Evolutionary conservation across 805 yeast species (phyloP).

Genomic region (Metschnikowia continentalis): DNA sequence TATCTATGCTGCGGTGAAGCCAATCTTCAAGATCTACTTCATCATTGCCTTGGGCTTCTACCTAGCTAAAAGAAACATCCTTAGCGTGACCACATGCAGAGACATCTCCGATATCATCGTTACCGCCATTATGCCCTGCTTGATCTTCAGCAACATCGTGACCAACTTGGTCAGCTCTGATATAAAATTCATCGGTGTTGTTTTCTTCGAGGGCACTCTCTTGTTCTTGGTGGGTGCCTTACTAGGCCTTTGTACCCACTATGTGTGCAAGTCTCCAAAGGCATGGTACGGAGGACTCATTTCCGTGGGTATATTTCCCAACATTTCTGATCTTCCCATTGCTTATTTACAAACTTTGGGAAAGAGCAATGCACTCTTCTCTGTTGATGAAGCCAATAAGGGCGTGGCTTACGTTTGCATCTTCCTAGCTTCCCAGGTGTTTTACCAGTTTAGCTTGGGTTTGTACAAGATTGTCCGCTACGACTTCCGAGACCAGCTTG

Average conservation of each 20-base stretch:
- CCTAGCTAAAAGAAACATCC: slow-evolving; percentile 58
- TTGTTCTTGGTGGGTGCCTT: slow-evolving; percentile 49
- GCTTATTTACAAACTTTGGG: slow-evolving; percentile 77
- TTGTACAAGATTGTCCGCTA: slow-evolving; percentile 62
- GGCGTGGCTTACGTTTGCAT: slow-evolving; percentile 86
- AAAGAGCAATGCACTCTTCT: slow-evolving; percentile 52
- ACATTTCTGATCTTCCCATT: slow-evolving; percentile 78
- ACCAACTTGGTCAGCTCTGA: slow-evolving; percentile 61
- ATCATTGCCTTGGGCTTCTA: slow-evolving; percentile 64
- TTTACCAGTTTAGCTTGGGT: slow-evolving; percentile 73
- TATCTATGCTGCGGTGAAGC: slow-evolving; percentile 76
- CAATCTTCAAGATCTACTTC: slow-evolving; percentile 77
- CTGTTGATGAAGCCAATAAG: slow-evolving; percentile 54
- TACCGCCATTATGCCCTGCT: slow-evolving; percentile 66
- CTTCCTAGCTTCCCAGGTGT: slow-evolving; percentile 62
- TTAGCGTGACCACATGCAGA: slow-evolving; percentile 61
- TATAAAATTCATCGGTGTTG: slow-evolving; percentile 66
- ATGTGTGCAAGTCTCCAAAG: slow-evolving; percentile 58
- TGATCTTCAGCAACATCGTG: slow-evolving; percentile 72
- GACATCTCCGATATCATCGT: slow-evolving; percentile 69
- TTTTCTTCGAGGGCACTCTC: slow-evolving; percentile 44
- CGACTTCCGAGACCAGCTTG: slow-evolving; percentile 53
- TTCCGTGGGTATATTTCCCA: slow-evolving; percentile 72
- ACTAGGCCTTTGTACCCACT: slow-evolving; percentile 43
- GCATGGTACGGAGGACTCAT: slow-evolving; percentile 74